These are phyloP conservation scores for Lactarius trivialis DNA, from an alignment of 768 basidiomycete species.

Conservation along the genomic window DNA sequence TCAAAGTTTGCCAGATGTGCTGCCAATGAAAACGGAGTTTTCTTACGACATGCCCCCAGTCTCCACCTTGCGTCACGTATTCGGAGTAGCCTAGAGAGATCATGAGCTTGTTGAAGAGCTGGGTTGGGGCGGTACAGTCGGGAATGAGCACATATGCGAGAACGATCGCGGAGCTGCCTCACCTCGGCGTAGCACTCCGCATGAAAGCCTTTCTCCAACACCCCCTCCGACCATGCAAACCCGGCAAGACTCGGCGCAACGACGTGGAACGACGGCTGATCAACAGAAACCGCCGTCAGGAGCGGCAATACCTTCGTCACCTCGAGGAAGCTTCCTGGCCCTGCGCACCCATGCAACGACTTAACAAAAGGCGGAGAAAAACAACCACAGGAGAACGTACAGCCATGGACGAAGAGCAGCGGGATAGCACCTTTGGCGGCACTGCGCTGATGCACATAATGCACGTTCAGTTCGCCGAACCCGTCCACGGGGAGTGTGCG, in stretches of 20 bases:
- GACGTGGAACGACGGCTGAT: slow-evolving; percentile 49
- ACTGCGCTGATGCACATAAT: slow-evolving; percentile 29
- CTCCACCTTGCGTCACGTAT: slow-evolving; percentile 43
- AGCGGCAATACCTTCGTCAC: slow-evolving; percentile 45
- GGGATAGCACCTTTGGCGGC: slow-evolving; percentile 38
- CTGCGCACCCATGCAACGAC: slow-evolving; percentile 25
- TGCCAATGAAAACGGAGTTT: not conserved
- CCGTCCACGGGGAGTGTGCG: not conserved
- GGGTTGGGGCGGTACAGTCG: not conserved
- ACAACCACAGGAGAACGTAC: slow-evolving; percentile 28
- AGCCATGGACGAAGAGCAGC: slow-evolving; percentile 52
- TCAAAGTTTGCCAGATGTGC: not conserved
- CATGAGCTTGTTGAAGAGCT: slow-evolving; percentile 30
- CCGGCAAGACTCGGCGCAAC: slow-evolving; percentile 46
- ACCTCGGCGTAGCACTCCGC: slow-evolving; percentile 45
- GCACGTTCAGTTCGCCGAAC: not conserved
- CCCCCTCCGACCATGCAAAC: slow-evolving; percentile 48
- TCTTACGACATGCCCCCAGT: slow-evolving; percentile 39
- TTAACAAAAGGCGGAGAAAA: not conserved
- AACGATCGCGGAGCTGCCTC: not conserved
- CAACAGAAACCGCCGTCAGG: slow-evolving; percentile 32
- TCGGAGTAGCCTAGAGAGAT: slow-evolving; percentile 27
- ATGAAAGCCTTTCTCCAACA: slow-evolving; percentile 41
- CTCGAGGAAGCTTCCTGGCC: slow-evolving; percentile 52
- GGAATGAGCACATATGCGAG: not conserved